Evolutionary conservation across 805 yeast species (phyloP), one percentile per base, ranked within the genome.

Genomic region (Debaryomyces hansenii): DNA sequence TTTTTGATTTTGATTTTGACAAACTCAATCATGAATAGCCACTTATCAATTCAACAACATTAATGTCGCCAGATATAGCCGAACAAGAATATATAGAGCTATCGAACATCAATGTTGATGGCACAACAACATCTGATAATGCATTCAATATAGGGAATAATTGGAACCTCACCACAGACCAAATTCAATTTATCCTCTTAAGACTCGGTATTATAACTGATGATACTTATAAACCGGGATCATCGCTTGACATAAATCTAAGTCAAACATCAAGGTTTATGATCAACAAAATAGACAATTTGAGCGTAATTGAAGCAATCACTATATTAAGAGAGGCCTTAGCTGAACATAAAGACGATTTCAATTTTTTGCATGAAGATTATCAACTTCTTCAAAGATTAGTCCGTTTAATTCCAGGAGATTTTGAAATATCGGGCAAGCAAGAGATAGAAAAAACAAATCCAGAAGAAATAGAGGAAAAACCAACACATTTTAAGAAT

Each of bases 301-400:
- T 71, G 27, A 18, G 44, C 2, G 42, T 58, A 12, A 53, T 48
- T 4, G 59, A 58, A 2, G 69, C 76, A 1, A 50, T 70, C 3
- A 51, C 52, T 4, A 65, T 72, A 5, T 56, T 72, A 4, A 54
- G 75, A 37, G 64, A 63, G 9, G 62, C 71, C 2, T 56, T 72
- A 47, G 74, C 52, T 1, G 72, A 65, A 6, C 76, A 64, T 44
- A 51, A 46, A 27, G 65, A 59, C 2, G 69, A 64, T 48, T 70
- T 70, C 33, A 72, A 72, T 47, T 72, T 64, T 47, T 57, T 64
- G 4, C 52, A 54, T 8, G 67, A 62, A 31, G 77, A 72, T 49
- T 72, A 68, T 50, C 45, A 49, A 15, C 51, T 70, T 10, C 52
- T 72, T 8, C 66, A 68, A 48, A 44, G 57, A 14, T 49, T 69